Evolutionary conservation across 73 alveolate species (phyloP).

Genomic region (Durusdinium trenchii): DNA sequence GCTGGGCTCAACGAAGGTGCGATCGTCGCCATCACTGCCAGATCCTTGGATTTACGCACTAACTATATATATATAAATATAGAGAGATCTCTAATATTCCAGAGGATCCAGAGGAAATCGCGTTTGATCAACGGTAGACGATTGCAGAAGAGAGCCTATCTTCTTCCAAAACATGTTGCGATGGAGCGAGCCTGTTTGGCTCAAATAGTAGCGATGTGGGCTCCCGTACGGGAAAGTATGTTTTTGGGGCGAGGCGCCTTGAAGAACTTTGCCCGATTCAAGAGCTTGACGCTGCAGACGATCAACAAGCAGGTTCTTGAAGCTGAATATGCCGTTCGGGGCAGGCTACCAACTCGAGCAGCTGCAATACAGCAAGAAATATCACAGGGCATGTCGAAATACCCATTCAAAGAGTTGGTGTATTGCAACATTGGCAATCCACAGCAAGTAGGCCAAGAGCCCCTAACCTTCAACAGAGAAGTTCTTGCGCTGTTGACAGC

Average conservation of each 20-base stretch:
- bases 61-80: background rate
- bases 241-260: background rate
- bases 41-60: background rate
- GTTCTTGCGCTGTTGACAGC: conserved; percentile 77
- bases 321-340: conserved; percentile 87
- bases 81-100: background rate
- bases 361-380: conserved; percentile 61
- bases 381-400: conserved; percentile 1
- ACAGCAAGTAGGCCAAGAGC: conserved; percentile 97
- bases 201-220: conserved; percentile 16
- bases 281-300: conserved; percentile 56
- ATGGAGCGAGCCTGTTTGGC: conserved; percentile 1
- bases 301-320: conserved; percentile 79
- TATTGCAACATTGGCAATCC: conserved; percentile 98
- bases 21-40: background rate
- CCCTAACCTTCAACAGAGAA: conserved; percentile 96
- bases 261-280: conserved; percentile 21
- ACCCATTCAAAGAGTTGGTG: conserved; percentile 96
- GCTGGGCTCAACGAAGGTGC: conserved; percentile 64
- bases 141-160: background rate
- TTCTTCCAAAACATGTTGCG: background rate
- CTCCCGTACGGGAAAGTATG: background rate
- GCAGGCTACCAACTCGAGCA: conserved; percentile 77
- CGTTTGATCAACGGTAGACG: background rate
- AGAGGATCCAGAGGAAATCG: background rate